Conservation (phyloP, 1,139 yeast species). For the Taiozyma sp. region DNA sequence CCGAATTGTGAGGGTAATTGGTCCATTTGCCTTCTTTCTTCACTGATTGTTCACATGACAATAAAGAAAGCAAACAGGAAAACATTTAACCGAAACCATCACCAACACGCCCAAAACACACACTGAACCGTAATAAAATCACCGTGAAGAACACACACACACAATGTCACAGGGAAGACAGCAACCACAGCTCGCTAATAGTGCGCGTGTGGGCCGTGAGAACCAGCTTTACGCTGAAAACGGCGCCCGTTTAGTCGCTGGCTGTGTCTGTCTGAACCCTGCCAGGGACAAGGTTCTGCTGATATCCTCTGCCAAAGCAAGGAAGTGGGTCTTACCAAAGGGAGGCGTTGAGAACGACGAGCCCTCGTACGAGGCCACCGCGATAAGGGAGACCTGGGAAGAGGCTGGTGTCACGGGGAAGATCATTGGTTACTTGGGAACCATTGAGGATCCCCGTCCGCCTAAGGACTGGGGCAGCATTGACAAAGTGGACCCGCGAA, state of each 20-base stretch:
- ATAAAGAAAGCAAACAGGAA: neutral
- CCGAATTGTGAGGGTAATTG: conserved; percentile 4
- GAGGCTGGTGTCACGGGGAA: conserved; percentile 87
- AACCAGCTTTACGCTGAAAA: conserved; percentile 28
- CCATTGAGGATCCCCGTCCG: conserved; percentile 67
- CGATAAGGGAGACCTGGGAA: conserved; percentile 94
- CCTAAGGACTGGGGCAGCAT: conserved; percentile 46
- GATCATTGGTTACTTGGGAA: conserved; percentile 51
- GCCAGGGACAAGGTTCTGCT: conserved; percentile 61
- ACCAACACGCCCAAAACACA: too few species aligned
- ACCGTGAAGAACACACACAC: too few species aligned
- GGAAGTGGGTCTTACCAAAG: conserved; percentile 86
- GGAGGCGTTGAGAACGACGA: conserved; percentile 96
- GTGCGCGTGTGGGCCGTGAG: conserved; percentile 20
- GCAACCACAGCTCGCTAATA: conserved; percentile 4
- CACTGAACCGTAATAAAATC: too few species aligned
- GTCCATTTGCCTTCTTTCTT: conserved; percentile 3
- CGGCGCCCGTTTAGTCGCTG: conserved; percentile 86
- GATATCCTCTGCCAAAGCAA: conserved; percentile 63
- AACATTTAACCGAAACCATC: neutral
- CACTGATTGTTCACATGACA: too few species aligned
- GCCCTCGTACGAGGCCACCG: conserved; percentile 34
- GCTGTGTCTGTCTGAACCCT: conserved; percentile 70
- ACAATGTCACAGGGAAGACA: neutral
- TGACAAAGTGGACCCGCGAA: conserved; percentile 21